phyloP scores from a whole-genome alignment of 306 rosid genomes.

The Quillaja saponaria region DNA sequence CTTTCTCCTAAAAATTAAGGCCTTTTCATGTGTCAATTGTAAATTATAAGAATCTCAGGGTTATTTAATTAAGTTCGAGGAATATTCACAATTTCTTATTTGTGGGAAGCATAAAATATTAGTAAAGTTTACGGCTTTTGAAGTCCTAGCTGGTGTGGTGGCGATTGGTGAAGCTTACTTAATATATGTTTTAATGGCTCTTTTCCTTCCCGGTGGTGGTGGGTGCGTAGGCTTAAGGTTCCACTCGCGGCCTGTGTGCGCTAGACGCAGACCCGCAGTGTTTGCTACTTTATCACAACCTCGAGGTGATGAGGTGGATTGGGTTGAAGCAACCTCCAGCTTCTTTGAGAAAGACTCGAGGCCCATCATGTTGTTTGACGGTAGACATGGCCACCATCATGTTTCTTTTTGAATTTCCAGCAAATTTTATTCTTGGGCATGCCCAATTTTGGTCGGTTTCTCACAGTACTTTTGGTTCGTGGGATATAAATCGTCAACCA shows the following conservation, averaged over 20 bases:
- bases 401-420: neutral
- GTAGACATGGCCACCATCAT: constrained; percentile 32
- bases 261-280: constrained; percentile 27
- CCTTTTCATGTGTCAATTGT: no score
- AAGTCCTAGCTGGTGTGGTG: no score
- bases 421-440: constrained; percentile 3
- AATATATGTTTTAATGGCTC: constrained; percentile 57
- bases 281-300: constrained; percentile 58
- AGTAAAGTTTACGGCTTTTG: no score
- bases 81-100: no score
- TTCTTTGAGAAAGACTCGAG: constrained; percentile 75
- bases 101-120: no score
- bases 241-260: constrained; percentile 27
- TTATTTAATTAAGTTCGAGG: no score
- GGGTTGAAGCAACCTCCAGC: constrained; percentile 73
- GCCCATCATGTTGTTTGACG: constrained; percentile 94
- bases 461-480: neutral
- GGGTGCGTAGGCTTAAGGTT: constrained; percentile 31
- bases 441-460: neutral
- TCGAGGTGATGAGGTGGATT: constrained; percentile 36
- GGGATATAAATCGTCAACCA: no score
- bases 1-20: no score
- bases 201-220: constrained; percentile 42
- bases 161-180: no score
- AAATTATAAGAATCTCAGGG: no score